A percentile compares a stretch with the other conserved stretches of the same genome.
phyloP scores from a whole-genome alignment of 2,329 filamentous ascomycete genomes.

The Metarhizium guizhouense region DNA sequence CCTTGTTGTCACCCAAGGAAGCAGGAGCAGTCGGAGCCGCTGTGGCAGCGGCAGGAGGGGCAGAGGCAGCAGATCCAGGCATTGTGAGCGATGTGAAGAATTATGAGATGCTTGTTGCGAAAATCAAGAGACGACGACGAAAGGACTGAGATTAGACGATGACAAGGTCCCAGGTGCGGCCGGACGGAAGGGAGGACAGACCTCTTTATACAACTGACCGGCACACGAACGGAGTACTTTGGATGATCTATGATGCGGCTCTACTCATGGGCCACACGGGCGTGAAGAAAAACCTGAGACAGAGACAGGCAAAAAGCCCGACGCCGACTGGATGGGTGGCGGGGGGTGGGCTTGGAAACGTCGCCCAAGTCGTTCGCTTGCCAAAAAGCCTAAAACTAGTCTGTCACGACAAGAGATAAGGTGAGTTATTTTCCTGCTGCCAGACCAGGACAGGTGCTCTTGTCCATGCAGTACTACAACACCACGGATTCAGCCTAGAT shows the following conservation, averaged over 20 bases:
- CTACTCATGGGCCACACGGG: not conserved
- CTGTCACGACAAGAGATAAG: not conserved
- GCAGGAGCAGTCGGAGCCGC: constrained; percentile 10
- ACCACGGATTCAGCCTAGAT: not conserved
- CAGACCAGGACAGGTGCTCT: not conserved
- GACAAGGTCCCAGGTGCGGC: not conserved
- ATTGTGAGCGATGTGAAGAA: constrained; percentile 6
- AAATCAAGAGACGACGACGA: too few relatives aligned
- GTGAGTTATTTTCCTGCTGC: constrained; percentile 2
- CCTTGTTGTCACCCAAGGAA: constrained; percentile 26
- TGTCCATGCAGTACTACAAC: not conserved
- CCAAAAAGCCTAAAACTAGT: not conserved
- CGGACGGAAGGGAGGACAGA: not conserved
- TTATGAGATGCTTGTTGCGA: too few relatives aligned
- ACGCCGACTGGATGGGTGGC: not conserved
- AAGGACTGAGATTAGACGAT: too few relatives aligned
- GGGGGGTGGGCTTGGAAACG: not conserved
- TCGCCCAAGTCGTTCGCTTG: not conserved
- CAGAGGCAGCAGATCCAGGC: constrained; percentile 10
- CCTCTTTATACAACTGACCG: constrained; percentile 3
- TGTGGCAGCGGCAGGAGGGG: constrained; percentile 9
- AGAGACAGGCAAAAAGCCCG: not conserved
- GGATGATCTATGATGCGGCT: not conserved
- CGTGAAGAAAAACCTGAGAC: not conserved
- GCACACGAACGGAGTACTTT: not conserved